phyloP scores from a whole-genome alignment of 2,329 filamentous ascomycete species.

The Mariannaea sp. region DNA sequence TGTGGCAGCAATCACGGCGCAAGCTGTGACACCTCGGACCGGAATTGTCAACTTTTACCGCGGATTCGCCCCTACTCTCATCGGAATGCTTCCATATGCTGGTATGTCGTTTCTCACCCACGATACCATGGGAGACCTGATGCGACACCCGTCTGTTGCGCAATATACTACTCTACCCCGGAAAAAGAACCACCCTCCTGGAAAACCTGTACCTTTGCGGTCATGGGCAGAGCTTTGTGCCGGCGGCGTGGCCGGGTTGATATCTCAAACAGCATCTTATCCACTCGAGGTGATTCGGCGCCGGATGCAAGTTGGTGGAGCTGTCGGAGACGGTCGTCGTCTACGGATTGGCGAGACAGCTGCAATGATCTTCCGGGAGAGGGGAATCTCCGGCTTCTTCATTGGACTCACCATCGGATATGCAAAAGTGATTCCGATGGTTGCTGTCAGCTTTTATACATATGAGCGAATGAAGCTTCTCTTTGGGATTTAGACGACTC shows the following conservation, averaged over 20 bases:
- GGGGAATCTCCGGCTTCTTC: slow-evolving; percentile 82
- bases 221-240: slow-evolving; percentile 86
- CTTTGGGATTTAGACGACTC: slow-evolving; percentile 65
- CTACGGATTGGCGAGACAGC: slow-evolving; percentile 81
- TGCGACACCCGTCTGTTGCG: slow-evolving; percentile 71
- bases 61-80: slow-evolving; percentile 85
- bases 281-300: slow-evolving; percentile 90
- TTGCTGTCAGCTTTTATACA: slow-evolving; percentile 70
- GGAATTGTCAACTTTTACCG: slow-evolving; percentile 93
- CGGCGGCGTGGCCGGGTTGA: slow-evolving; percentile 83
- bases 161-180: slow-evolving; percentile 75
- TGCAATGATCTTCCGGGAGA: slow-evolving; percentile 73
- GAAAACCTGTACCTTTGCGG: slow-evolving; percentile 73
- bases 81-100: slow-evolving; percentile 96
- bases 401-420: slow-evolving; percentile 94
- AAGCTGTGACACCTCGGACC: slow-evolving; percentile 57
- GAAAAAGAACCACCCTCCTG: slow-evolving; percentile 56
- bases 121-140: slow-evolving; percentile 83
- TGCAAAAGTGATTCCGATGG: slow-evolving; percentile 90
- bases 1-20: slow-evolving; percentile 39
- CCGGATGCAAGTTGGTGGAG: slow-evolving; percentile 95
- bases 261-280: slow-evolving; percentile 92
- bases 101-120: slow-evolving; percentile 95
- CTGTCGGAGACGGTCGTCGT: slow-evolving; percentile 85
- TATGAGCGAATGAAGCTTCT: slow-evolving; percentile 67